Base-by-base conservation (phyloP, 2,329 filamentous ascomycete genomes). In the Colletotrichum spaethianum region DNA sequence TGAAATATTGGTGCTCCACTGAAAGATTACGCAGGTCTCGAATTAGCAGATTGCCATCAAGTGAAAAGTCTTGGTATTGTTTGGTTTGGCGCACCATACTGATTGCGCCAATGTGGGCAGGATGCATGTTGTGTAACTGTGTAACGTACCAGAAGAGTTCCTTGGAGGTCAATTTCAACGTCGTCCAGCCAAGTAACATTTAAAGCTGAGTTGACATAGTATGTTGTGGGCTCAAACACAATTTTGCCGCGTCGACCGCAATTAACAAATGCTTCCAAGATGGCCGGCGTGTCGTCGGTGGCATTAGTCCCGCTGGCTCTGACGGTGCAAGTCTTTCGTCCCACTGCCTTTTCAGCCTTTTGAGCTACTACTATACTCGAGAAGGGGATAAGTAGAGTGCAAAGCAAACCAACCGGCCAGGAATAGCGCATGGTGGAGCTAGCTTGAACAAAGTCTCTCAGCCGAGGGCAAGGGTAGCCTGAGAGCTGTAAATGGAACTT, bases 1-100 rank as follows among this genome's bases (percentile, higher is more conserved):
- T 9, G 78, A 66, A 11, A 86, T 83, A 59, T 85, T 77, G 1
- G 80, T 81, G 11, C 78, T 78, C 79, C 82, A 84, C 79, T 69
- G n/a, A 11, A 38, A 0, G 3, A 38, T 12, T n/a, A 6, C 8
- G 28, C 4, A 50, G 33, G n/a, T n/a, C 31, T 46, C 1, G 2
- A 18, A 40, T 63, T 28, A 63, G 65, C 18, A 31, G 20, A 16
- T 26, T 20, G 1, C 26, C 44, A 67, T 42, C 14, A 50, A 67
- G 46, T n/a, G 18, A 5, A 33, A 61, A 53, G n/a, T 42, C 28
- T 48, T 36, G 59, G 42, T 50, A 50, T 33, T 62, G 12, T 62
- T 50, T 50, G 38, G 33, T 38, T 60, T 53, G 46, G n/a, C 56
- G 46, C 26, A 48, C 28, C 26, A 33, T 44, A 23, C 33, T 59